These are phyloP conservation scores for Cystobasidium sp. DNA, from an alignment of 1,284 basidiomycete genomes.

Conservation along the genomic window DNA sequence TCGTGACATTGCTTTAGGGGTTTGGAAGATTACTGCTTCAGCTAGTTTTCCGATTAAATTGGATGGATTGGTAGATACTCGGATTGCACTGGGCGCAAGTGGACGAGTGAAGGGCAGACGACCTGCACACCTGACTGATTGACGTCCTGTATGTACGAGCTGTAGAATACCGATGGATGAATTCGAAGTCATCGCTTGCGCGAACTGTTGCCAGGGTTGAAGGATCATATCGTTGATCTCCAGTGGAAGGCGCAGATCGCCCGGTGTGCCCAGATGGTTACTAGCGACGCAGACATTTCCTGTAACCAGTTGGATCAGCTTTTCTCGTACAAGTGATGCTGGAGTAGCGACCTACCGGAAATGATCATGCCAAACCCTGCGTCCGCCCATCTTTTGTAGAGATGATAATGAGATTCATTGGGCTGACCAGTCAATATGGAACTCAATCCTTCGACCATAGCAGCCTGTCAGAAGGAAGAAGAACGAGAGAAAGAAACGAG, in stretches of 20 bases:
- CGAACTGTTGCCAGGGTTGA: slow-evolving; percentile 65
- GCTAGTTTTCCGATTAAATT: slow-evolving; percentile 60
- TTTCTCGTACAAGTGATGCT: too few species aligned
- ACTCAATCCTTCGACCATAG: slow-evolving; percentile 84
- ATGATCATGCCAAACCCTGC: slow-evolving; percentile 86
- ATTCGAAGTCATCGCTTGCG: slow-evolving; percentile 61
- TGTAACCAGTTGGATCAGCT: slow-evolving; percentile 43
- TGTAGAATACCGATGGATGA: slow-evolving; percentile 66
- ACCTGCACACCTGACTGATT: slow-evolving; percentile 75
- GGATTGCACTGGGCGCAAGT: slow-evolving; percentile 73
- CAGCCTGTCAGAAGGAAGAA: slow-evolving; percentile 62
- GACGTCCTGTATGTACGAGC: slow-evolving; percentile 82
- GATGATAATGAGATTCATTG: slow-evolving; percentile 65
- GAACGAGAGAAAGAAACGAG: background rate
- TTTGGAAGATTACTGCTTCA: slow-evolving; percentile 67
- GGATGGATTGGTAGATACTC: slow-evolving; percentile 60
- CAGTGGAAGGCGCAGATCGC: slow-evolving; percentile 72
- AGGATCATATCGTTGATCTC: slow-evolving; percentile 50
- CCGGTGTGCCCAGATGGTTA: slow-evolving; percentile 75
- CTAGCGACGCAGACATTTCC: slow-evolving; percentile 80
- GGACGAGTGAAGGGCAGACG: slow-evolving; percentile 66
- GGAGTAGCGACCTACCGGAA: slow-evolving; percentile 62
- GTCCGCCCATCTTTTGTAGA: slow-evolving; percentile 78
- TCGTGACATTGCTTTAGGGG: slow-evolving; percentile 67
- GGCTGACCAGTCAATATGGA: slow-evolving; percentile 70